Evolutionary conservation across 495 filamentous ascomycete species (phyloP).

Genomic region (Penicillium riverlandense): DNA sequence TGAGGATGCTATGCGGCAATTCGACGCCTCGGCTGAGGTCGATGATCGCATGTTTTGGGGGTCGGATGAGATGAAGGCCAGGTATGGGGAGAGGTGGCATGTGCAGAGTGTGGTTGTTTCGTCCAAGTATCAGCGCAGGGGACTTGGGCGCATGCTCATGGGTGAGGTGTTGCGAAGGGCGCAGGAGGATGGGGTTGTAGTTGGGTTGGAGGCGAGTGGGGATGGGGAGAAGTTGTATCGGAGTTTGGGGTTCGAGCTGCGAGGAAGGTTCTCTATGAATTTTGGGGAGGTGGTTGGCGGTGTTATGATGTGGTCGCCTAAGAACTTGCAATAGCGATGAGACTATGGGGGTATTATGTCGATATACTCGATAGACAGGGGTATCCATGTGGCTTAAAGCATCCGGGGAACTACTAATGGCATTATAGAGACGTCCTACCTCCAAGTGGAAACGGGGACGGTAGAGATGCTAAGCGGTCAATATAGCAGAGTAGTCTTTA

Average conservation of each 20-base stretch:
- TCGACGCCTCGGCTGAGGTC: background rate
- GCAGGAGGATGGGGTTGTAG: background rate
- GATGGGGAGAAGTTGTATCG: conserved; percentile 6
- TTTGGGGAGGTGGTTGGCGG: background rate
- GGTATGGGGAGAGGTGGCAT: conserved; percentile 6
- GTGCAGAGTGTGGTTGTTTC: conserved; percentile 6
- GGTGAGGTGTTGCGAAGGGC: background rate
- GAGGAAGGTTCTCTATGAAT: conserved; percentile 4
- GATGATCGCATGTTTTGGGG: conserved; percentile 3
- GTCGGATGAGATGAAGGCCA: background rate
- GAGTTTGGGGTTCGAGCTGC: conserved; percentile 2
- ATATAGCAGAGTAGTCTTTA: no score
- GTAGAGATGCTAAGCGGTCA: no score
- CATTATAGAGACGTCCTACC: no score
- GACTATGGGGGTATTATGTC: no score
- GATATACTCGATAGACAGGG: no score
- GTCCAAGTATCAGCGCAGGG: conserved; percentile 1
- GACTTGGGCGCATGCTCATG: conserved; percentile 3
- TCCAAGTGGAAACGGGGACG: no score
- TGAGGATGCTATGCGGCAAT: background rate
- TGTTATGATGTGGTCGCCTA: conserved; percentile 4
- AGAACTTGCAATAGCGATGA: no score
- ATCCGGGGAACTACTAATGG: no score
- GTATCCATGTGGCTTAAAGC: no score
- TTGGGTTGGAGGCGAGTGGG: conserved; percentile 4